A percentile compares a stretch with the other conserved stretches of the same genome.
These are phyloP conservation scores for Barnettozyma sucrosica DNA, from an alignment of 805 yeast species.

Conservation along the genomic window DNA sequence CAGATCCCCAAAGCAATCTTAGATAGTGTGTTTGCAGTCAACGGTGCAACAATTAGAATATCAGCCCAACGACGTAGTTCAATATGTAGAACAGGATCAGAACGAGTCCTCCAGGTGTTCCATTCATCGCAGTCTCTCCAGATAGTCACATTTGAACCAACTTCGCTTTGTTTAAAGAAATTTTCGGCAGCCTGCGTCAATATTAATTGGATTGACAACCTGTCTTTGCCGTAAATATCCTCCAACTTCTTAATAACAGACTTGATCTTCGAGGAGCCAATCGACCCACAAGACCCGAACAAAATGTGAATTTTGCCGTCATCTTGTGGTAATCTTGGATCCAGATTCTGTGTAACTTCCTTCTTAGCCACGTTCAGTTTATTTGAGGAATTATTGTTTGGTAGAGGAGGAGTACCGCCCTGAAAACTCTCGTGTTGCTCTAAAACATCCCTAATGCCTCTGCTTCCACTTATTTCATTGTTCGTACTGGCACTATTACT, in stretches of 20 bases:
- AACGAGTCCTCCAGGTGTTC: constrained; percentile 74
- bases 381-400: constrained; percentile 5
- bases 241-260: constrained; percentile 73
- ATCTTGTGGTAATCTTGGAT: constrained; percentile 65
- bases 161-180: constrained; percentile 53
- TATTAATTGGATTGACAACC: constrained; percentile 77
- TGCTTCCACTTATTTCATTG: constrained; percentile 10
- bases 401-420: not conserved
- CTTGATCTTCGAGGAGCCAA: constrained; percentile 77
- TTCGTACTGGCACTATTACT: constrained; percentile 24
- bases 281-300: constrained; percentile 84
- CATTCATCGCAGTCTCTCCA: constrained; percentile 97
- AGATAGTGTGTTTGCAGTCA: constrained; percentile 87
- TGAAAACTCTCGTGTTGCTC: constrained; percentile 3
- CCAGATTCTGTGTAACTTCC: constrained; percentile 46
- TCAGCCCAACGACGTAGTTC: constrained; percentile 97
- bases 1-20: constrained; percentile 88
- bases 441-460: constrained; percentile 12
- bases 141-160: constrained; percentile 58
- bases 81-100: constrained; percentile 91
- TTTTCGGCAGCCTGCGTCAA: constrained; percentile 83
- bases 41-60: constrained; percentile 85
- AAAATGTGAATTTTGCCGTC: constrained; percentile 85
- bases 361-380: constrained; percentile 23
- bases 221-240: constrained; percentile 68